phyloP scores from a whole-genome alignment of 1,284 basidiomycete genomes.

The Sporisorium scitamineum region DNA sequence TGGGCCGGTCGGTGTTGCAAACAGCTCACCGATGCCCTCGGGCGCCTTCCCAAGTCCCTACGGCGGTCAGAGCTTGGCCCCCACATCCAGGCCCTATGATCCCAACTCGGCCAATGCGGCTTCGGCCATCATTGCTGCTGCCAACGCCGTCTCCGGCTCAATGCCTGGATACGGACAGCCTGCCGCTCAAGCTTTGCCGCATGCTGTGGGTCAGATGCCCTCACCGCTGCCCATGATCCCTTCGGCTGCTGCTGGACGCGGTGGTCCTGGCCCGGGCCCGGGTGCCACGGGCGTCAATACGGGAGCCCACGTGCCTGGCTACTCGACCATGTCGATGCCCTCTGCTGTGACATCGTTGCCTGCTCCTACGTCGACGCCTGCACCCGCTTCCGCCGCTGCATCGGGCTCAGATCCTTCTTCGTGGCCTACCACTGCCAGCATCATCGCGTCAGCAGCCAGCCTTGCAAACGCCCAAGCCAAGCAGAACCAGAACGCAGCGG shows the following conservation, averaged over 20 bases:
- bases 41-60: constrained; percentile 12
- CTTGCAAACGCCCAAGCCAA: constrained; percentile 42
- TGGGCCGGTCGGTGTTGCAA: neutral
- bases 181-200: constrained; percentile 15
- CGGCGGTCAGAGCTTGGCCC: neutral
- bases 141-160: constrained; percentile 42
- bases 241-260: constrained; percentile 23
- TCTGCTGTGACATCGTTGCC: constrained; percentile 14
- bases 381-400: constrained; percentile 4
- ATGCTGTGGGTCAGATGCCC: constrained; percentile 30
- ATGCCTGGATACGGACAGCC: constrained; percentile 32
- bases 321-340: constrained; percentile 12
- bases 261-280: neutral
- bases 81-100: constrained; percentile 19
- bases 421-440: constrained; percentile 44
- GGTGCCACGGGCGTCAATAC: constrained; percentile 1
- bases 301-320: neutral
- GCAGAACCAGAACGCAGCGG: constrained; percentile 20
- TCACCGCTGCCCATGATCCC: constrained; percentile 36
- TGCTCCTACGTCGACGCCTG: constrained; percentile 12
- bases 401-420: constrained; percentile 30
- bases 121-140: constrained; percentile 44
- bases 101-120: constrained; percentile 39
- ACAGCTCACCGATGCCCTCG: constrained; percentile 11
- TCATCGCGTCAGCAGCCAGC: constrained; percentile 47